A percentile compares a stretch with the other conserved stretches of the same genome.
These are phyloP conservation scores for Yamadazyma aaseri DNA, from an alignment of 1,139 yeast genomes.

Conservation along the genomic window DNA sequence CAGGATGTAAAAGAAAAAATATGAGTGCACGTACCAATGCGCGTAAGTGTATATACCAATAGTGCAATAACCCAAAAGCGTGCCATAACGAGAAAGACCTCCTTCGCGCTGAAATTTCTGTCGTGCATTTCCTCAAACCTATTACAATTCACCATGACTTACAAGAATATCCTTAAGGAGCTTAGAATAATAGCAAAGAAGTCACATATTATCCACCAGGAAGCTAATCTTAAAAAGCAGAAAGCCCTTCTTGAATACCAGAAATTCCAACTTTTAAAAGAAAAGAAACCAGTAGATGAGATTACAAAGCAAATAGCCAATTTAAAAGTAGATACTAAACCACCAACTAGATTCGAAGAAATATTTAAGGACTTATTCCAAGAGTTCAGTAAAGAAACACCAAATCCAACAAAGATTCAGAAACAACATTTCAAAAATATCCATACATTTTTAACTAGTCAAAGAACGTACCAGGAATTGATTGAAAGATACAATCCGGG, in stretches of 20 bases:
- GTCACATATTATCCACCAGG: conserved; percentile 41
- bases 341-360: conserved; percentile 13
- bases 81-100: too few relatives aligned
- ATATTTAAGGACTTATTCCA: conserved; percentile 25
- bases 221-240: conserved; percentile 48
- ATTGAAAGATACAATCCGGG: conserved; percentile 89
- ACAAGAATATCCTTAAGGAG: conserved; percentile 36
- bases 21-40: conserved; percentile 4
- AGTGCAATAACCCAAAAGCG: too few relatives aligned
- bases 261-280: conserved; percentile 47
- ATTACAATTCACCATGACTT: conserved; percentile 9
- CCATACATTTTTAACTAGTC: conserved; percentile 60
- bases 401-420: conserved; percentile 15
- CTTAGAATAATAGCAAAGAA: conserved; percentile 44
- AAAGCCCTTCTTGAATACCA: conserved; percentile 54
- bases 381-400: conserved; percentile 21
- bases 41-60: too few relatives aligned
- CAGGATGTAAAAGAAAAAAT: conserved; percentile 4
- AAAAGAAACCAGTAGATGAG: conserved; percentile 36
- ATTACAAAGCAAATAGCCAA: conserved; percentile 30
- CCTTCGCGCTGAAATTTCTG: too few relatives aligned
- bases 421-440: conserved; percentile 46
- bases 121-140: too few relatives aligned
- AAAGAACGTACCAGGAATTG: conserved; percentile 74
- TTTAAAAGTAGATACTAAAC: conserved; percentile 18